Conservation (phyloP, 345 rosid genomes). For the Raphanus sativus region DNA sequence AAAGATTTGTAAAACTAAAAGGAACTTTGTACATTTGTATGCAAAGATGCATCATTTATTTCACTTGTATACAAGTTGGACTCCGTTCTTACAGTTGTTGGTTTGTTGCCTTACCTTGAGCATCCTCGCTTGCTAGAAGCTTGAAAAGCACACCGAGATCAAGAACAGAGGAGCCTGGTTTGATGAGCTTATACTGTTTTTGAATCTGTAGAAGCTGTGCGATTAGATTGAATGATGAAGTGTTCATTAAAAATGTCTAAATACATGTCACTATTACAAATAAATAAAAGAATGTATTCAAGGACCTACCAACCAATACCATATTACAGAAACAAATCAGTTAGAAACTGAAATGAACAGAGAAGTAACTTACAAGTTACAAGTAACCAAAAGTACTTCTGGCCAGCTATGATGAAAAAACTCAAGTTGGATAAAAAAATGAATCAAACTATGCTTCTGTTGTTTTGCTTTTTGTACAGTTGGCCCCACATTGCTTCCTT, state of each 20-base stretch:
- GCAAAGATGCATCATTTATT: neutral
- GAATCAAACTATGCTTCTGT: slow-evolving; percentile 2
- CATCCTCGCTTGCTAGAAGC: slow-evolving; percentile 87
- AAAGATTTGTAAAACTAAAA: slow-evolving; percentile 58
- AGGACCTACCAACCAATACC: slow-evolving; percentile 15
- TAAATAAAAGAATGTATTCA: slow-evolving; percentile 13
- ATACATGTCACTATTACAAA: no score
- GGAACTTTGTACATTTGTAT: neutral
- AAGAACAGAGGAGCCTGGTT: slow-evolving; percentile 81
- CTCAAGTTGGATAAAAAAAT: slow-evolving; percentile 2
- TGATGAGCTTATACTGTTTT: slow-evolving; percentile 72
- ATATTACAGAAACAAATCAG: slow-evolving; percentile 26
- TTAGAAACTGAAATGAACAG: slow-evolving; percentile 21
- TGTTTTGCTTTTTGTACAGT: slow-evolving; percentile 36
- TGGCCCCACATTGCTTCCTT: slow-evolving; percentile 25
- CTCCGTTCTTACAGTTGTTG: neutral
- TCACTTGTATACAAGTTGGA: neutral
- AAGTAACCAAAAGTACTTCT: slow-evolving; percentile 23
- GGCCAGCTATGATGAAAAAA: slow-evolving; percentile 9
- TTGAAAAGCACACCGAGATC: slow-evolving; percentile 69
- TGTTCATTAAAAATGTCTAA: no score
- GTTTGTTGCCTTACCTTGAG: slow-evolving; percentile 48
- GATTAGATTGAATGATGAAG: slow-evolving; percentile 18
- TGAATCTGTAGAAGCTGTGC: slow-evolving; percentile 93
- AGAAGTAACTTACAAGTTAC: slow-evolving; percentile 27